Evolutionary conservation across 257 asterid genomes (phyloP), one percentile per base, ranked within the genome.

Genomic region (Solanum paucissectum): DNA sequence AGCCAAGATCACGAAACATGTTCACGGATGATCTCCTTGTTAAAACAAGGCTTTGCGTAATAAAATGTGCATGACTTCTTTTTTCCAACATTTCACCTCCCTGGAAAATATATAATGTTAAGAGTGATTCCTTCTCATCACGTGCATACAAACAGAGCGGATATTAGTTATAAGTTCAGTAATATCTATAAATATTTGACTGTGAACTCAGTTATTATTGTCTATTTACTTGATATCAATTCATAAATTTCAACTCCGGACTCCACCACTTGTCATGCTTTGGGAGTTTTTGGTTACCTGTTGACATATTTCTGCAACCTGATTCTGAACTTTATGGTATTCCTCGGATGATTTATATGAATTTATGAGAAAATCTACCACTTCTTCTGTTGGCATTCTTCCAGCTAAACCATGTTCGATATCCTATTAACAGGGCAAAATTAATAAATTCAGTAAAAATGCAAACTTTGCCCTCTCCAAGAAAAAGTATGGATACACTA

Each of bases 1-100:
- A 90, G 34, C 91, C 92, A 18, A 87, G 27, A 69, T 90, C 90
- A 3, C 92, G 90, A 52, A 42, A 87, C 92, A 90, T 90, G 87
- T 90, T 90, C 81, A 90, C 5, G 21, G 87, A 88, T 25, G 92
- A 90, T 58, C 92, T 87, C 83, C 55, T 88, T 9, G 92, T 90
- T 81, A 90, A 60, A 52, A 90, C 88, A 23, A 86, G 69, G 37
- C 91, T 73, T 77, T 90, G 92, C 1, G 77, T 73, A 0, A 38
- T 12, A 73, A 90, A 90, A 32, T 64, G 55, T 2, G 89, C 88
- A 32, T 77, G 86, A 34, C 87, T 58, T 88, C 85, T 64, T 69
- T 66, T 84, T 55, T 87, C 33, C 72, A 88, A 20, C 29, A 87
- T 32, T 88, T 88, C 90, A n/a, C 89, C 89, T 36, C 88, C 89